Percentiles rank a stretch among this genome's conserved stretches.
Conservation (phyloP, 805 yeast species). For the Spathaspora passalidarum region DNA sequence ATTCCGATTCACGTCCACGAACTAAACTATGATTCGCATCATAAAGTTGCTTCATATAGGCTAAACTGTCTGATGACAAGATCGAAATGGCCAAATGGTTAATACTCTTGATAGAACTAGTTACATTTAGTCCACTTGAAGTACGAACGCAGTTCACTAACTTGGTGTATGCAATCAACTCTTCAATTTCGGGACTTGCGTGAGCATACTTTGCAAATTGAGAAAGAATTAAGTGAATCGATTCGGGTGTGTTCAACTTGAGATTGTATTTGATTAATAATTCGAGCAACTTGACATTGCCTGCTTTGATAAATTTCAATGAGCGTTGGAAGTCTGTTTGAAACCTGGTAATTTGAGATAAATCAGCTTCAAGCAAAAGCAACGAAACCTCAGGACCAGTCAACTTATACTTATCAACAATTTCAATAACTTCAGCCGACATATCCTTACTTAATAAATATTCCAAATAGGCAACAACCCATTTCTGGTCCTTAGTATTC, state of each 20-base stretch:
- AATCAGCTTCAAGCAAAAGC: slow-evolving; percentile 4
- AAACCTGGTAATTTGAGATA: not conserved
- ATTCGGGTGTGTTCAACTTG: slow-evolving; percentile 12
- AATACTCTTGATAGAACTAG: not conserved
- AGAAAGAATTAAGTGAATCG: slow-evolving; percentile 13
- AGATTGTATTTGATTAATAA: slow-evolving; percentile 25
- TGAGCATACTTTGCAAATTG: slow-evolving; percentile 15
- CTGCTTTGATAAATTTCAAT: not conserved
- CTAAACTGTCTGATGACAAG: not conserved
- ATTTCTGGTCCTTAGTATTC: slow-evolving; percentile 10
- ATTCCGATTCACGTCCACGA: not conserved
- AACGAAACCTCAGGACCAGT: slow-evolving; percentile 3
- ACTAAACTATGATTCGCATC: not conserved
- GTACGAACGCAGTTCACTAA: slow-evolving; percentile 14
- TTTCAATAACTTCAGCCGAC: slow-evolving; percentile 5
- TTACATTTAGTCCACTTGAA: not conserved
- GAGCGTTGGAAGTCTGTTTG: not conserved
- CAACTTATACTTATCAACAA: slow-evolving; percentile 9
- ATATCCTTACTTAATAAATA: slow-evolving; percentile 7
- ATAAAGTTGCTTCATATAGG: not conserved
- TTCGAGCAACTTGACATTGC: slow-evolving; percentile 13
- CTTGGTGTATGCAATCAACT: slow-evolving; percentile 16
- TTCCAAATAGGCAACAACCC: slow-evolving; percentile 18
- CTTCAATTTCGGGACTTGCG: slow-evolving; percentile 14
- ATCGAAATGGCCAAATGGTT: slow-evolving; percentile 1